Evolutionary conservation across 1,139 yeast species (phyloP).

Genomic region (Blastobotrys aristatus): DNA sequence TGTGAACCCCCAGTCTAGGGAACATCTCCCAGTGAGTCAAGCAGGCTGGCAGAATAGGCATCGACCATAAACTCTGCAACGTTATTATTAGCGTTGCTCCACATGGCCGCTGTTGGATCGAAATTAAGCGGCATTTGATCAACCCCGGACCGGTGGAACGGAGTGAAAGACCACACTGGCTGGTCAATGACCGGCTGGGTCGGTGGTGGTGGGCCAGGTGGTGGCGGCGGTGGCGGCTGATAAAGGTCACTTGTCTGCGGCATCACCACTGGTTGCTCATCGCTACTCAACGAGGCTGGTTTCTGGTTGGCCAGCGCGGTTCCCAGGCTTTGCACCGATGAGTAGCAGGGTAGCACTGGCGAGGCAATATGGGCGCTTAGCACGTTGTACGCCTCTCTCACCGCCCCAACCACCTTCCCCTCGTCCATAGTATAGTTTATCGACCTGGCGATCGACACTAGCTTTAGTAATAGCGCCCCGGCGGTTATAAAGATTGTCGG

Average conservation of each 20-base stretch:
- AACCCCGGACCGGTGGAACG: conserved; percentile 6
- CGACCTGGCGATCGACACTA: conserved; percentile 19
- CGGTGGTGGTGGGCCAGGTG: background rate
- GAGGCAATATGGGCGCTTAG: conserved; percentile 16
- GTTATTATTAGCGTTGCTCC: conserved; percentile 11
- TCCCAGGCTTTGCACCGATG: conserved; percentile 20
- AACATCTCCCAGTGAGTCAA: conserved; percentile 18
- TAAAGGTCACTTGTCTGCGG: background rate
- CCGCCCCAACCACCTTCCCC: conserved; percentile 14
- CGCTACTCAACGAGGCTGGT: background rate
- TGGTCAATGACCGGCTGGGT: conserved; percentile 2
- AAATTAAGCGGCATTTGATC: conserved; percentile 1
- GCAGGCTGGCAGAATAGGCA: conserved; percentile 23
- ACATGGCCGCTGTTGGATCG: conserved; percentile 5
- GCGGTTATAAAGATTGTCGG: conserved; percentile 28
- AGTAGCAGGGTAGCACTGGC: conserved; percentile 22
- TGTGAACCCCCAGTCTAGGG: no score
- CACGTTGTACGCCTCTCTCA: conserved; percentile 16
- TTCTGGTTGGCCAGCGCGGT: conserved; percentile 15
- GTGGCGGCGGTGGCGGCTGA: no score
- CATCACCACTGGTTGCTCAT: background rate
- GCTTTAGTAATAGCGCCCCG: conserved; percentile 23
- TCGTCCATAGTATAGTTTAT: conserved; percentile 18
- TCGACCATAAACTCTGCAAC: conserved; percentile 22
- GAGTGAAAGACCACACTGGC: conserved; percentile 16